These are phyloP conservation scores for Aspergillus unguis DNA, from an alignment of 2,329 filamentous ascomycete genomes.

Conservation along the genomic window DNA sequence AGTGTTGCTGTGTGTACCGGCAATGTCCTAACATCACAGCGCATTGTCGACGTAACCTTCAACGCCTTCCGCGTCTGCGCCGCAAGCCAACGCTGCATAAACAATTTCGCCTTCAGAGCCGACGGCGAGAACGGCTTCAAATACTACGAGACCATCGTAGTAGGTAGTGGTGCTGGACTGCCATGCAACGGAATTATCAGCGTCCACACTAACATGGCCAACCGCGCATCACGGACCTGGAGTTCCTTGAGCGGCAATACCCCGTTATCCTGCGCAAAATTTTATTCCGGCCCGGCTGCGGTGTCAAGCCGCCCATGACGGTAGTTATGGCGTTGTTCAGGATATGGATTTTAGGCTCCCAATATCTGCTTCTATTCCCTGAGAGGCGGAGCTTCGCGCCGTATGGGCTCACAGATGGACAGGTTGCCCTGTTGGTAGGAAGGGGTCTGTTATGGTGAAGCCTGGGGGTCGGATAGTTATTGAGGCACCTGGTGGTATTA, in stretches of 20 bases:
- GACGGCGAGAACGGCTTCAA: background rate
- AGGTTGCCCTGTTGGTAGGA: slow-evolving; percentile 55
- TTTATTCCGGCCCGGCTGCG: slow-evolving; percentile 61
- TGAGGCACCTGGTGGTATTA: background rate
- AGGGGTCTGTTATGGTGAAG: slow-evolving; percentile 52
- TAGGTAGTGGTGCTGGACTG: slow-evolving; percentile 71
- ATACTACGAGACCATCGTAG: slow-evolving; percentile 84
- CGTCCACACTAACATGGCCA: slow-evolving; percentile 83
- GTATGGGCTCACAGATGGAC: slow-evolving; percentile 80
- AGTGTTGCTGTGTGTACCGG: slow-evolving; percentile 65
- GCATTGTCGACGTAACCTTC: slow-evolving; percentile 78
- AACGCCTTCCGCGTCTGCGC: slow-evolving; percentile 76
- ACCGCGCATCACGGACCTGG: slow-evolving; percentile 81
- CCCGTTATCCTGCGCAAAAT: slow-evolving; percentile 73
- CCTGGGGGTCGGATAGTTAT: background rate
- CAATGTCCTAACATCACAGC: slow-evolving; percentile 62
- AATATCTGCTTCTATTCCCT: slow-evolving; percentile 75
- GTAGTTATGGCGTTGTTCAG: slow-evolving; percentile 57
- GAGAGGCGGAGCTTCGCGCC: slow-evolving; percentile 73
- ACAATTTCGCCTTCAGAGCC: slow-evolving; percentile 63
- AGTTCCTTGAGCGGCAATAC: slow-evolving; percentile 77
- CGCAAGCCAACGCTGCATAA: slow-evolving; percentile 74
- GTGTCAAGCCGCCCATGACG: slow-evolving; percentile 20
- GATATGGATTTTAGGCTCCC: slow-evolving; percentile 83
- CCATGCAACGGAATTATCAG: slow-evolving; percentile 73